Evolutionary conservation across 371 early-diverging fungal species (phyloP), one percentile per base, ranked within the genome.

Genomic region (Dinochytrium kinnereticum): DNA sequence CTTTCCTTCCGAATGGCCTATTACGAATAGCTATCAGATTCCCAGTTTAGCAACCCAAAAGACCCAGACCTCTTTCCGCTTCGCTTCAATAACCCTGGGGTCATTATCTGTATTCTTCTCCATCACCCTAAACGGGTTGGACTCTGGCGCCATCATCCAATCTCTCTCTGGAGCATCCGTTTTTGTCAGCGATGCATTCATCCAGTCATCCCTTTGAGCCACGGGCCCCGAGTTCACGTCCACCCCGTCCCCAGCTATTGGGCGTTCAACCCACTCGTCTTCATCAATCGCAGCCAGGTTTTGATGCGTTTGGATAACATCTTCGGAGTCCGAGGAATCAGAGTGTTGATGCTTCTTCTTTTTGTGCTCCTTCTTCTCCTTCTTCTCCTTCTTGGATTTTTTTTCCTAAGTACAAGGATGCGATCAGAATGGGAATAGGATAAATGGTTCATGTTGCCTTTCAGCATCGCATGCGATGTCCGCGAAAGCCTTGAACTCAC

Each of bases 291-390:
- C 59, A 51, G 37, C 64, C n/a, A 67, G 26, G 55, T 26, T 24
- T 5, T 26, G 38, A n/a, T n/a, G n/a, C n/a, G n/a, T n/a, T n/a
- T n/a, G n/a, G 39, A n/a, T 38, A 37, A 59, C 64, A 21, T 33
- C 30, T 10, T 61, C 68, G 51, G 30, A 28, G 24, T 36, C 59
- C 5, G 13, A 15, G 37, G 39, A 33, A 34, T 68, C 69, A 24
- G 26, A 26, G 26, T 38, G 19, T 24, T 76, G 61, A 17, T 51
- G n/a, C 68, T 70, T 71, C 61, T 74, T 76, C 37, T 61, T 31
- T 61, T 72, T 53, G 65, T 78, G 75, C 69, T 69, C 13, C 39
- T 75, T 69, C 76, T 76, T 71, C 38, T 77, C 67, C 50, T 70
- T 72, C 67, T 75, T 73, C 51, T 55, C 30, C 73, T 71, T 73